Conservation (phyloP, 2,329 filamentous ascomycete species). For the Claviceps capensis region DNA sequence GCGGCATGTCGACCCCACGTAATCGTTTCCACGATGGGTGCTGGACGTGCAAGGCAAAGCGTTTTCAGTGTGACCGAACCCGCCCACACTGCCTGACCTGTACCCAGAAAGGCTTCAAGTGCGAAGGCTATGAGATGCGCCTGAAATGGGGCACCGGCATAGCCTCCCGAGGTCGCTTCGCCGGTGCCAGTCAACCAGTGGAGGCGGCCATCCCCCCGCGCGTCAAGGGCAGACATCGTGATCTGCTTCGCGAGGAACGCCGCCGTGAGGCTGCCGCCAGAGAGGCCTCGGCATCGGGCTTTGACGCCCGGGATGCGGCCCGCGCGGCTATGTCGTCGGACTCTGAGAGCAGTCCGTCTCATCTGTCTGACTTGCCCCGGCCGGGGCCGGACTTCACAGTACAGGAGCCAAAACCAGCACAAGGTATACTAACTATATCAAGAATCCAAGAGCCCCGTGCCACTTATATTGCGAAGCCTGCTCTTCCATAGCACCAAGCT, state of each 20-base stretch:
- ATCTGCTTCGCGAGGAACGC: constrained; percentile 2
- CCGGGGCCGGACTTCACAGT: too few species aligned
- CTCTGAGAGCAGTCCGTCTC: not conserved
- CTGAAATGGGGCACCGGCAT: constrained; percentile 4
- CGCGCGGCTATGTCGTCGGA: not conserved
- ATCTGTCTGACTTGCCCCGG: too few species aligned
- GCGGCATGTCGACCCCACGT: constrained; percentile 3
- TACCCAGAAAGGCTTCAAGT: constrained; percentile 1
- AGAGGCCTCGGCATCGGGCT: not conserved
- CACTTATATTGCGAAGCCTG: too few species aligned
- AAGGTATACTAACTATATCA: too few species aligned
- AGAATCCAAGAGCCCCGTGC: too few species aligned
- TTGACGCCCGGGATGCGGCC: not conserved
- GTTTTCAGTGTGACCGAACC: constrained; percentile 2
- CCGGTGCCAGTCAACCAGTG: constrained; percentile 1
- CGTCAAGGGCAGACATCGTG: constrained; percentile 2
- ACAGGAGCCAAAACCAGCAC: too few species aligned
- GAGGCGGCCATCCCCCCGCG: constrained; percentile 1
- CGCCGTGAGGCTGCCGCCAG: not conserved
- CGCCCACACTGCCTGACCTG: constrained; percentile 1
- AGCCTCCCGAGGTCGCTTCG: constrained; percentile 2
- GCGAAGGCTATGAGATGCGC: constrained; percentile 3
- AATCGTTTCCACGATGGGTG: constrained; percentile 4
- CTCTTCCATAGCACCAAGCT: too few species aligned
- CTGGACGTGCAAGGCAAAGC: constrained; percentile 3